Evolutionary conservation across 78 protist species (phyloP), one percentile per base, ranked within the genome.

Genomic region (Neovahlkampfia damariscottae): DNA sequence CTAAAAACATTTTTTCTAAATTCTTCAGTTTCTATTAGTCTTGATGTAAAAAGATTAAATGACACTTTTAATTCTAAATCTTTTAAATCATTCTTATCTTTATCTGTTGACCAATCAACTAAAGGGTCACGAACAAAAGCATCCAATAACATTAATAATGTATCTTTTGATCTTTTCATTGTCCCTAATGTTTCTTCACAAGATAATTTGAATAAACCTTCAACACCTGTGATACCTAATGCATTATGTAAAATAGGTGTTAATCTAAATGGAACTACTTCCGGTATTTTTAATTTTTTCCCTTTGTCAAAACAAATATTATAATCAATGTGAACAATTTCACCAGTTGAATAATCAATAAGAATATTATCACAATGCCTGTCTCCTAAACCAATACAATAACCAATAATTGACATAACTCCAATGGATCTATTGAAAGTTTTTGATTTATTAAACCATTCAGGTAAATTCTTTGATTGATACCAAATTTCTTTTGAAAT

Each of bases 381-480:
- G 74, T 93, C 97, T 37, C 97, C 97, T 1, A 93, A 87, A 29
- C 96, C 96, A 9, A 92, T 10, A 8, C 91, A 77, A 77, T 94
- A 90, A 19, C 97, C 97, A 36, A 94, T 93, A 89, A 91, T 83
- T 0, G 89, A 82, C 94, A 91, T 92, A n/a, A 91, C 92, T 2
- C 95, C 98, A 41, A 87, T 3, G 1, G 92, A 87, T 4, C 88
- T 2, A 35, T 83, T 38, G 77, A 80, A 91, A 10, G 39, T 35
- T 50, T 72, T 79, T 2, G 79, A 72, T 39, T 84, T 85, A 30
- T 59, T 39, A 38, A 81, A 74, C 76, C 89, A 77, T 35, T 82
- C 87, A 6, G 82, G 77, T 4, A 74, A 58, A 2, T 85, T 75
- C 1, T 72, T 31, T 32, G 82, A 27, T 19, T 72, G 77, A 50